Conservation (phyloP, 2,329 filamentous ascomycete species). For the Ramularia endophylla region DNA sequence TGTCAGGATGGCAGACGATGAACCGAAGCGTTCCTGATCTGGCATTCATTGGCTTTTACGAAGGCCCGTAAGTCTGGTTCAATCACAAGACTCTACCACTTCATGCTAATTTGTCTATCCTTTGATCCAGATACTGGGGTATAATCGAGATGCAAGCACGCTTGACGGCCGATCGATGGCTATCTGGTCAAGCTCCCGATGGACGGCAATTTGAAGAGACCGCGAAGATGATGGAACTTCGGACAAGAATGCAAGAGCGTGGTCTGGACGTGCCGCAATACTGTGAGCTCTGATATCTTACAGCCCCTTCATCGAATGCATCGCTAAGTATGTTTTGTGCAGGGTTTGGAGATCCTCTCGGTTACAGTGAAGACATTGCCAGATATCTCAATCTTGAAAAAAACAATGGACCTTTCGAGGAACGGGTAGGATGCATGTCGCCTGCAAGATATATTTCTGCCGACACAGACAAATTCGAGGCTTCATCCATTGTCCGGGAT, state of each 20-base stretch:
- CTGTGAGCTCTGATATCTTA: slow-evolving; percentile 36
- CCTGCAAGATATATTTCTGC: slow-evolving; percentile 29
- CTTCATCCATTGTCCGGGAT: slow-evolving; percentile 41
- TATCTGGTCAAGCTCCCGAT: slow-evolving; percentile 30
- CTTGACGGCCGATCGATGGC: slow-evolving; percentile 59
- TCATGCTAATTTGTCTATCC: too few relatives aligned
- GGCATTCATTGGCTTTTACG: slow-evolving; percentile 78
- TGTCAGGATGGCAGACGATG: slow-evolving; percentile 48
- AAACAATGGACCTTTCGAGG: slow-evolving; percentile 32
- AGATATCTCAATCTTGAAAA: slow-evolving; percentile 50
- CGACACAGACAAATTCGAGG: slow-evolving; percentile 34
- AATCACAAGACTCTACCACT: too few relatives aligned
- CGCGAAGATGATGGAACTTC: slow-evolving; percentile 45
- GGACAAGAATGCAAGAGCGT: slow-evolving; percentile 38
- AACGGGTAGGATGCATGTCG: slow-evolving; percentile 46
- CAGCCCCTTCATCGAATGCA: too few relatives aligned
- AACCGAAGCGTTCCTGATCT: slow-evolving; percentile 55
- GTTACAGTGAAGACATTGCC: slow-evolving; percentile 66
- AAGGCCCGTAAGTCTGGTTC: slow-evolving; percentile 49
- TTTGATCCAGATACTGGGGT: slow-evolving; percentile 63
- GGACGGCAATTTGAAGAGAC: slow-evolving; percentile 34
- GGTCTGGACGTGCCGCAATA: slow-evolving; percentile 58
- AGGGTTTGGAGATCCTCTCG: slow-evolving; percentile 70
- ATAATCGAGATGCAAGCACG: slow-evolving; percentile 83
- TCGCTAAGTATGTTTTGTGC: not conserved